Conservation (phyloP, 2,329 filamentous ascomycete genomes). For the Periconia macrospinosa region DNA sequence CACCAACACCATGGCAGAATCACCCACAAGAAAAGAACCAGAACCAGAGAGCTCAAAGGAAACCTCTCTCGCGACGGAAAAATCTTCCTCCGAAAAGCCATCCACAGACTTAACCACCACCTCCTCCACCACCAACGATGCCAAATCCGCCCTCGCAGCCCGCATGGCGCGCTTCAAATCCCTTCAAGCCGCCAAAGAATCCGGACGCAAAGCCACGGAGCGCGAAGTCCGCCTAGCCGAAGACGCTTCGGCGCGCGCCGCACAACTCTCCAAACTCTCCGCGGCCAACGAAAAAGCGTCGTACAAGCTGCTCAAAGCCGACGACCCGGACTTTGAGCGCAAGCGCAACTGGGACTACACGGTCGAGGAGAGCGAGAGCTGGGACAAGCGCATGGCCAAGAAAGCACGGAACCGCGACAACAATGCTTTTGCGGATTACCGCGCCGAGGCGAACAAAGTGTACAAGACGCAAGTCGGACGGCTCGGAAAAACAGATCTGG, state of each 20-base stretch:
- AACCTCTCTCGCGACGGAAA: not conserved
- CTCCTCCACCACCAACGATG: constrained; percentile 14
- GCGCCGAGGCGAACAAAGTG: constrained; percentile 82
- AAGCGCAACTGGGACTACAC: constrained; percentile 99
- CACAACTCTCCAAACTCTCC: constrained; percentile 74
- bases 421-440: constrained; percentile 88
- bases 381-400: constrained; percentile 89
- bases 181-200: constrained; percentile 69
- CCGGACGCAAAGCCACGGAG: constrained; percentile 65
- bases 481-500: constrained; percentile 70
- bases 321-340: constrained; percentile 93
- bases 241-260: constrained; percentile 28
- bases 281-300: constrained; percentile 85
- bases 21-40: not conserved
- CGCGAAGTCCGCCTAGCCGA: constrained; percentile 40
- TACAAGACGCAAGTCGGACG: constrained; percentile 89
- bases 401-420: constrained; percentile 79
- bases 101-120: constrained; percentile 8
- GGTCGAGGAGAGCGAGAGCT: constrained; percentile 86
- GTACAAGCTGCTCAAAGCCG: constrained; percentile 91
- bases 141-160: constrained; percentile 38
- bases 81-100: not conserved
- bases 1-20: constrained; percentile 7
- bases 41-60: not conserved
- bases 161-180: constrained; percentile 77